Conservation (phyloP, 352 stramenopile genomes). For the Stramenopiles sp. region DNA sequence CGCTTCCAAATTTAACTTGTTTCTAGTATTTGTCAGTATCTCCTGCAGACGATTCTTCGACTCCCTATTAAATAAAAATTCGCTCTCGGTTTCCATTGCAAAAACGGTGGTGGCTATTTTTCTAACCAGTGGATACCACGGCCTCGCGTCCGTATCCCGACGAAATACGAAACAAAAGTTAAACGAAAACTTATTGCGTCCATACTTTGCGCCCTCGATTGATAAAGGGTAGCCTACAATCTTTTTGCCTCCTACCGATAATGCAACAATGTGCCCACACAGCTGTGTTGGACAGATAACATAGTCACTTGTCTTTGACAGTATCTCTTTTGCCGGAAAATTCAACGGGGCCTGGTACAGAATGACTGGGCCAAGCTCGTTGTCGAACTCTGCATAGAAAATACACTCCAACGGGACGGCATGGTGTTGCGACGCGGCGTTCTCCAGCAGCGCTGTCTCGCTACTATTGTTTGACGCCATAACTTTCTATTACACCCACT, state of each 20-base stretch:
- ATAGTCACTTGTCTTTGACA: constrained; percentile 25
- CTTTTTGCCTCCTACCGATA: constrained; percentile 48
- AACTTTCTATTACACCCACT: no score
- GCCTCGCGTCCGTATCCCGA: constrained; percentile 40
- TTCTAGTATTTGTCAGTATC: constrained; percentile 45
- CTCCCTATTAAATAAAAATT: constrained; percentile 34
- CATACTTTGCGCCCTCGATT: constrained; percentile 67
- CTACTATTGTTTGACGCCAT: no score
- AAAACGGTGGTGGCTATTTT: constrained; percentile 56
- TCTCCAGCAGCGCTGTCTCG: no score
- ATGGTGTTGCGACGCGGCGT: no score
- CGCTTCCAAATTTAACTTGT: constrained; percentile 41
- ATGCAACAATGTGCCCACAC: constrained; percentile 46
- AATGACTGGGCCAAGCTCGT: constrained; percentile 60
- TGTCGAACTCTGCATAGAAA: constrained; percentile 76
- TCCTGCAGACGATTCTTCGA: constrained; percentile 13
- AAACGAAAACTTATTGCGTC: constrained; percentile 59
- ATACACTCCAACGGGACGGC: constrained; percentile 27
- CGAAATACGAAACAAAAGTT: constrained; percentile 69
- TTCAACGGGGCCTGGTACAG: constrained; percentile 56
- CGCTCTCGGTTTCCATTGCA: constrained; percentile 59
- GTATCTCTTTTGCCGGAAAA: constrained; percentile 25
- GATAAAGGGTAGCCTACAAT: constrained; percentile 59
- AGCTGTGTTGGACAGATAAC: constrained; percentile 66
- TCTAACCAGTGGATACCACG: constrained; percentile 51